Base-by-base conservation (phyloP, 2,329 filamentous ascomycete genomes). In the Furcasterigmium furcatum region DNA sequence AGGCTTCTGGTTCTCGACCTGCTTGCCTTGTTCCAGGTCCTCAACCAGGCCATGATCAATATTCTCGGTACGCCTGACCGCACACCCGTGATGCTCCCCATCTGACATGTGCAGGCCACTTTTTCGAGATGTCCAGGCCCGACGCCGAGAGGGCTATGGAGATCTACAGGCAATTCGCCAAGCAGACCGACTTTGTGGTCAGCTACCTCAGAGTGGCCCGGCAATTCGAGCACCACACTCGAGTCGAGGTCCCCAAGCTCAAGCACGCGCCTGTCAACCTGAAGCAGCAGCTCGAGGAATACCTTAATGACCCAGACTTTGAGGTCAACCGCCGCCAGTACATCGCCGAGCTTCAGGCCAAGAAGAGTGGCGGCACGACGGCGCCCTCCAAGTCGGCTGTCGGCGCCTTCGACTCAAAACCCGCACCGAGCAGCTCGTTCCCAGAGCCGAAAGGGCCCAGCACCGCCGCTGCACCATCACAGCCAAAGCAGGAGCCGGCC, bases 31-130 rank as follows among this genome's bases (percentile, higher is more conserved):
- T 99, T 96, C 71, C 91, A 95, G 59, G 89, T 94, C 39, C 86
- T 96, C 70, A 99, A 99, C 61, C 91, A 96, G 68, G 94, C 89
- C 41, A 88, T 96, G 61, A 99, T 99, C 69, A 96, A 95, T 66
- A 90, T 99, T 48, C 73, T 99, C 46, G 90, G 92, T 95, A 73
- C 53, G 82, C 3, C 13, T 47, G 50, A 49, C 48, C 50, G 3
- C 19, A 6, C 46, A 46, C 30, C 27, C 34, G 21, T 38, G 2
- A 13, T 6, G 36, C 29, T 13, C 6, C 29, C 4, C 19, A 18
- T 16, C 40, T 46, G 22, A 52, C 49, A 48, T 45, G 29, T 20
- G 25, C 52, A 95, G 91, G 94, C 57, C 89, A 95, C 66, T 99
- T 97, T 67, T 99, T 99, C 58, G 94, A 99, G 70, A 92, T 99